Percentiles rank a stretch among this genome's conserved stretches.
Conservation (phyloP, 495 filamentous ascomycete genomes). For the Xylaria cubensis region DNA sequence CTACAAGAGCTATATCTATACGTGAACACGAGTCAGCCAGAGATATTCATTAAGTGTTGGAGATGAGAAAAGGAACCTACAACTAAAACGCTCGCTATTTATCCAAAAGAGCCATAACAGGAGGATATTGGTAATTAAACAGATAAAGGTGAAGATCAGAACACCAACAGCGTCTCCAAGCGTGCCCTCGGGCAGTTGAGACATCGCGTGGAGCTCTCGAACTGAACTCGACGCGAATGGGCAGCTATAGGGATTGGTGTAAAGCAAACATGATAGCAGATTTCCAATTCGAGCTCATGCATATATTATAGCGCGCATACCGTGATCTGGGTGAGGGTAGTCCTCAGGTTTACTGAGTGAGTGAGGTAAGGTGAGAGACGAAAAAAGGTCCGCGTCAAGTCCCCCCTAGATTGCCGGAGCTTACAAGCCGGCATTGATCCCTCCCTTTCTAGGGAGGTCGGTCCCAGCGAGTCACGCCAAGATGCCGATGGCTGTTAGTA, state of each 20-base stretch:
- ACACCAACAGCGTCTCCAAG: conserved; percentile 24
- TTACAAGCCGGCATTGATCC: neutral
- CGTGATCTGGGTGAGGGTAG: neutral
- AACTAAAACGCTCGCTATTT: conserved; percentile 23
- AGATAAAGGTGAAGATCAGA: conserved; percentile 29
- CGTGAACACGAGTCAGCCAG: neutral
- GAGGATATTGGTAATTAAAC: conserved; percentile 25
- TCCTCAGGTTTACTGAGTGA: neutral
- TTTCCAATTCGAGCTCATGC: neutral
- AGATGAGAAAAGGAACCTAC: conserved; percentile 2
- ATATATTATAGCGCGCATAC: neutral
- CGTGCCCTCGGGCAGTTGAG: conserved; percentile 28
- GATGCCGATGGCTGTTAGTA: neutral
- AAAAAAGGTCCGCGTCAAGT: neutral
- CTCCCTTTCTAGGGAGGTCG: conserved; percentile 1
- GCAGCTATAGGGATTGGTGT: neutral
- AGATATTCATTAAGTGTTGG: neutral
- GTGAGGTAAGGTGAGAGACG: conserved; percentile 6
- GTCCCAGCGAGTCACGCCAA: conserved; percentile 12
- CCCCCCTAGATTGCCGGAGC: neutral
- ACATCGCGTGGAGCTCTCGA: conserved; percentile 13
- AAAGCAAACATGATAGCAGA: neutral
- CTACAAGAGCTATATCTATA: conserved; percentile 28
- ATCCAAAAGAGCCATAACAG: conserved; percentile 30
- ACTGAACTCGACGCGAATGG: neutral